Evolutionary conservation across 495 filamentous ascomycete species (phyloP), one percentile per base, ranked within the genome.

Genomic region (Lophiostoma macrostomum): DNA sequence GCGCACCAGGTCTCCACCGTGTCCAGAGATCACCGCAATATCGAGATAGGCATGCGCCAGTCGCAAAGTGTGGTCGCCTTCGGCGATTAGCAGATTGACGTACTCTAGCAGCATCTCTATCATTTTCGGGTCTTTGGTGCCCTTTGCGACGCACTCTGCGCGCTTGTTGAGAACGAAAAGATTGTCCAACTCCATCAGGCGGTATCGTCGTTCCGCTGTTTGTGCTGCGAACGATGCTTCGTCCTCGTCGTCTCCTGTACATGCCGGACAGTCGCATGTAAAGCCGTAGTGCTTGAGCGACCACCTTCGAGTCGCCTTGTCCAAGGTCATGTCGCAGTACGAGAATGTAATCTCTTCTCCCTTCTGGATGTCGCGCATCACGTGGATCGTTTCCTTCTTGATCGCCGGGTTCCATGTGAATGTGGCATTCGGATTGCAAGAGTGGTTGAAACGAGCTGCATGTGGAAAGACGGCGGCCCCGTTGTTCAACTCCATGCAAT

Each of bases 381-480:
- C 54, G 36, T 67, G 53, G 5, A 70, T 45, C 10, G 58, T 65
- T 19, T 63, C 50, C 42, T 42, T 56, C 3, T 40, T 14, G 22
- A 64, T 40, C 19, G 23, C 36, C 1, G 25, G 11, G 34, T 69
- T 70, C 66, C 65, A 69, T 4, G 53, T 20, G 34, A 66, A 63
- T 27, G 24, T 43, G n/a, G 61, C 62, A 50, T 69, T 70, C 4
- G 67, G 56, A 22, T 56, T 60, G 55, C 67, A 70, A 27, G 56
- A 58, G 44, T 70, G 67, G 38, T 70, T 70, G 57, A 65, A 46
- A 32, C 66, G 61, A 10, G 56, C 20, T 5, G 48, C 44, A n/a
- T 58, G 5, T 13, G 35, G 40, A 50, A 66, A 69, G 36, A 67
- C 36, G n/a, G 52, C 65, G 4, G 54, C 53, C 18, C 63, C 62